Conservation (phyloP, 306 rosid species). For the Pueraria montana region DNA sequence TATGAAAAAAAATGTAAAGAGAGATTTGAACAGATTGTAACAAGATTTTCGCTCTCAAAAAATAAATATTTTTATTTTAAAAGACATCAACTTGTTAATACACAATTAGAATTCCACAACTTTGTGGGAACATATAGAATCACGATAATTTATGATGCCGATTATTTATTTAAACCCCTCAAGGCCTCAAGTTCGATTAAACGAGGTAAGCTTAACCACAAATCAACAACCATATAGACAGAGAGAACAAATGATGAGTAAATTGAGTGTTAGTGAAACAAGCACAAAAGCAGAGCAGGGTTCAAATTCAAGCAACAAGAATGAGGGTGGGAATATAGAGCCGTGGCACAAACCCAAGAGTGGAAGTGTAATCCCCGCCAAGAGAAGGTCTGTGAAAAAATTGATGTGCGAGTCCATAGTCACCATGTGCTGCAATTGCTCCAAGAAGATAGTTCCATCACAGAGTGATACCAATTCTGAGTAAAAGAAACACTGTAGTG, state of each 20-base stretch:
- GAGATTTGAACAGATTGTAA: background rate
- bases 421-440: background rate
- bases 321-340: background rate
- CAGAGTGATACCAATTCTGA: background rate
- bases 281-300: background rate
- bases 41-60: background rate
- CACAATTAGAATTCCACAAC: background rate
- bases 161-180: background rate
- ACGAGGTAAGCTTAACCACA: too few relatives aligned
- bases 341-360: background rate
- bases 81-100: background rate
- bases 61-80: too few relatives aligned
- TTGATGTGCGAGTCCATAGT: slow-evolving; percentile 10
- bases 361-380: slow-evolving; percentile 39
- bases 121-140: background rate
- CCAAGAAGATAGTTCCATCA: background rate
- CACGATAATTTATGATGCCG: background rate
- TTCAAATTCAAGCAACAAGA: background rate
- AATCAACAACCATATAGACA: background rate
- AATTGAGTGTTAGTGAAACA: background rate
- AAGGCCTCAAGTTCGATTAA: background rate
- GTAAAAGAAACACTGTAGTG: background rate
- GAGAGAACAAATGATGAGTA: background rate
- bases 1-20: background rate
- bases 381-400: slow-evolving; percentile 44